phyloP scores from a whole-genome alignment of 2,329 filamentous ascomycete genomes.

The Penicillium corylophilum region DNA sequence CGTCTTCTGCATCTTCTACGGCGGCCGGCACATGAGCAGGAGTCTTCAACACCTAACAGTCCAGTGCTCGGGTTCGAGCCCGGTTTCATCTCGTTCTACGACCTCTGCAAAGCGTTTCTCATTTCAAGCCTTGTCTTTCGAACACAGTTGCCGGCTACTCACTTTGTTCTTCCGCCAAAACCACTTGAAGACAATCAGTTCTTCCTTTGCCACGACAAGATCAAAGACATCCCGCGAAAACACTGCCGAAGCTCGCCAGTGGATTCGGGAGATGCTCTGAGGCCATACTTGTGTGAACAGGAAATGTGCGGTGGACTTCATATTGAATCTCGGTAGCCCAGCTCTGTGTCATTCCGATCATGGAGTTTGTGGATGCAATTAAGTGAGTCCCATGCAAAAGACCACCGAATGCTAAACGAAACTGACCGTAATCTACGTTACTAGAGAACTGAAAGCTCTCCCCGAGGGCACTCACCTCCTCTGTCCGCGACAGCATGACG shows the following conservation, averaged over 20 bases:
- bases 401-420: background rate
- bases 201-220: background rate
- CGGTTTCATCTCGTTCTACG: background rate
- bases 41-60: background rate
- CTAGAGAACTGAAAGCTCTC: constrained; percentile 45
- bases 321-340: constrained; percentile 4
- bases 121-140: background rate
- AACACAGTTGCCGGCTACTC: background rate
- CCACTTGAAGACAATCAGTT: too few relatives aligned
- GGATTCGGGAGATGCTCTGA: constrained; percentile 4
- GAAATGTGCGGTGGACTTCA: constrained; percentile 17
- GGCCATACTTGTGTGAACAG: constrained; percentile 6
- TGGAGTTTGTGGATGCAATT: constrained; percentile 45
- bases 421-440: constrained; percentile 10
- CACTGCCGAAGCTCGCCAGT: background rate
- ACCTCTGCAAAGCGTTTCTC: background rate
- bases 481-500: constrained; percentile 63
- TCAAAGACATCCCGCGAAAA: background rate
- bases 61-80: background rate
- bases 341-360: constrained; percentile 18
- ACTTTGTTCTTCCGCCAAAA: background rate
- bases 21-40: background rate
- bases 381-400: constrained; percentile 31
- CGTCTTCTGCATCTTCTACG: background rate
- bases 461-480: constrained; percentile 60